Conservation (phyloP, 176 grass and related monocot genomes). For the Bonia amplexicaulis region DNA sequence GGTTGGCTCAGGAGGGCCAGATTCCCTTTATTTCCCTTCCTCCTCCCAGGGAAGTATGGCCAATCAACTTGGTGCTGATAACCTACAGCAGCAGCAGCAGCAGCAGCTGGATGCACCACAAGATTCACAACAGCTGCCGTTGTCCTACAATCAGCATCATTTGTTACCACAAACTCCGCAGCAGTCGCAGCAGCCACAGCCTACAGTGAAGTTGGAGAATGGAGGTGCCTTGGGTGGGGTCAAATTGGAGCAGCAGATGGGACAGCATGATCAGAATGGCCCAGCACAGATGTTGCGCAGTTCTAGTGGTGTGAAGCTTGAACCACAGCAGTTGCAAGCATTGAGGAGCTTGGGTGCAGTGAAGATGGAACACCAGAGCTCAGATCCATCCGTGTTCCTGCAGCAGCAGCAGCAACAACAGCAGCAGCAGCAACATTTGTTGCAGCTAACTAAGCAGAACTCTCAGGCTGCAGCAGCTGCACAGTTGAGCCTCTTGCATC, state of each 20-base stretch:
- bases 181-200: conserved; percentile 30
- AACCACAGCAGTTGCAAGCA: conserved; percentile 65
- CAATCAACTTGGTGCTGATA: conserved; percentile 37
- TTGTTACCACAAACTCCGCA: conserved; percentile 36
- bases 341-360: conserved; percentile 62
- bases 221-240: conserved; percentile 46
- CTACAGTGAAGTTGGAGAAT: conserved; percentile 54
- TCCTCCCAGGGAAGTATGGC: conserved; percentile 51
- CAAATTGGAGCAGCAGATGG: conserved; percentile 76
- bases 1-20: conserved; percentile 17
- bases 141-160: conserved; percentile 61
- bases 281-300: conserved; percentile 28
- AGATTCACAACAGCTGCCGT: conserved; percentile 40
- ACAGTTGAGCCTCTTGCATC: conserved; percentile 62
- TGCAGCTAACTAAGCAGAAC: conserved; percentile 73
- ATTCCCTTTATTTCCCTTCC: conserved; percentile 48
- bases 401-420: conserved; percentile 53
- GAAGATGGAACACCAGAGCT: conserved; percentile 71
- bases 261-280: conserved; percentile 50
- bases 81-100: conserved; percentile 40
- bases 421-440: conserved; percentile 53
- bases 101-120: conserved; percentile 40
- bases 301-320: conserved; percentile 44
- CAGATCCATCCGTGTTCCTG: conserved; percentile 47
- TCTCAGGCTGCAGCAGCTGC: conserved; percentile 66